phyloP scores from a whole-genome alignment of 805 yeast species.

The Saccharomycopsis javanensis region DNA sequence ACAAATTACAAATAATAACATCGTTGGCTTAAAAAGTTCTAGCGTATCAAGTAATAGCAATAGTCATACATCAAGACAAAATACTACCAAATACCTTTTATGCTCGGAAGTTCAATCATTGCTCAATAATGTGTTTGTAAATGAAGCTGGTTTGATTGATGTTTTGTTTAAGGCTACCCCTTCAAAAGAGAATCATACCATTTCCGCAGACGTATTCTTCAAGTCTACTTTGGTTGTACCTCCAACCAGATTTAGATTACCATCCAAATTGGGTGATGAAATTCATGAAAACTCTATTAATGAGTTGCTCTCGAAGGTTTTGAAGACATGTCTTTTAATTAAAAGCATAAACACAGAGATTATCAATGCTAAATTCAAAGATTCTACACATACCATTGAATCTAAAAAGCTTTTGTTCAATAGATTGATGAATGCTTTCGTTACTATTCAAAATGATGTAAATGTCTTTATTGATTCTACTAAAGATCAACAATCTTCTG shows the following conservation, averaged over 20 bases:
- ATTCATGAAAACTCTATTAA: slow-evolving; percentile 92
- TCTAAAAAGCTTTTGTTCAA: slow-evolving; percentile 73
- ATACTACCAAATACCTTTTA: slow-evolving; percentile 74
- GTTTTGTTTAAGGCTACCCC: slow-evolving; percentile 71
- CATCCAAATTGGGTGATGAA: slow-evolving; percentile 95
- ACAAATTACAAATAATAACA: slow-evolving; percentile 71
- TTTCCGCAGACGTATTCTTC: slow-evolving; percentile 77
- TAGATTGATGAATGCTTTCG: slow-evolving; percentile 91
- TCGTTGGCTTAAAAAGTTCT: slow-evolving; percentile 67
- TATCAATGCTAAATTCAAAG: slow-evolving; percentile 44
- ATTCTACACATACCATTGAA: slow-evolving; percentile 50
- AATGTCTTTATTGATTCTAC: slow-evolving; percentile 89
- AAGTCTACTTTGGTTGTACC: slow-evolving; percentile 86
- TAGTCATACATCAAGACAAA: slow-evolving; percentile 21
- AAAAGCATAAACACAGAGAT: slow-evolving; percentile 86
- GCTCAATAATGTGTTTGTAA: slow-evolving; percentile 61
- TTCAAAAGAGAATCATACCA: slow-evolving; percentile 31
- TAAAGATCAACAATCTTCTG: slow-evolving; percentile 66
- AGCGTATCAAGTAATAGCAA: slow-evolving; percentile 37
- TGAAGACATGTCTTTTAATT: slow-evolving; percentile 71
- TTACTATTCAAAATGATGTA: slow-evolving; percentile 88
- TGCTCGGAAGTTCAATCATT: slow-evolving; percentile 81
- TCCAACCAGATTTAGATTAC: slow-evolving; percentile 91
- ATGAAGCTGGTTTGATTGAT: slow-evolving; percentile 59
- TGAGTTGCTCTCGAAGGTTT: slow-evolving; percentile 69